These are phyloP conservation scores for Blastocystis hominis DNA, from an alignment of 352 stramenopile species.

Conservation along the genomic window DNA sequence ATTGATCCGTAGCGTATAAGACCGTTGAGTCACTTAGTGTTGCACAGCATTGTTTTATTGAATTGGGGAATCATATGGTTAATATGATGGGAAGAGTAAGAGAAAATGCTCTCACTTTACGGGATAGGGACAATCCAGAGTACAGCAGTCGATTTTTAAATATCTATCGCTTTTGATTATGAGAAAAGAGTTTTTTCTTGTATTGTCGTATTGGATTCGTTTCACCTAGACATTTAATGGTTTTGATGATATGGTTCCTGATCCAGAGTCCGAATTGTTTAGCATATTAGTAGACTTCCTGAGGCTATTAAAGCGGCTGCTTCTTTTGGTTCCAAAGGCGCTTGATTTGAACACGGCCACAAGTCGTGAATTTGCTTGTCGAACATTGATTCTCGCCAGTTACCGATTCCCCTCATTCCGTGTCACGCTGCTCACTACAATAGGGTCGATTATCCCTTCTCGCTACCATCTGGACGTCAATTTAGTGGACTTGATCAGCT, in stretches of 20 bases:
- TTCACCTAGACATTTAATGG: not conserved
- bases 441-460: not conserved
- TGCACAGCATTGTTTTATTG: not conserved
- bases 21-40: not conserved
- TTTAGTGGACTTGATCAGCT: not conserved
- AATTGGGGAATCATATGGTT: conserved; percentile 28
- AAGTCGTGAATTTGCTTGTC: not conserved
- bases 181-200: conserved; percentile 29
- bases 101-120: no score
- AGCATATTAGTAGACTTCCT: not conserved
- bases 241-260: not conserved
- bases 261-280: conserved; percentile 32
- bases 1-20: conserved; percentile 10
- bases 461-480: conserved; percentile 15
- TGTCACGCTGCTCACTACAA: not conserved
- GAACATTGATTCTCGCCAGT: not conserved
- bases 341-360: not conserved
- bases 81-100: not conserved
- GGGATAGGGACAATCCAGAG: not conserved
- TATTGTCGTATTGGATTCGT: not conserved
- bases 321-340: not conserved
- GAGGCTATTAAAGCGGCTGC: not conserved
- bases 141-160: conserved; percentile 21
- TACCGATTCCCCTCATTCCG: conserved; percentile 38
- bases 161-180: not conserved